Base-by-base conservation (phyloP, 768 basidiomycete genomes). In the Dentipellis fragilis region DNA sequence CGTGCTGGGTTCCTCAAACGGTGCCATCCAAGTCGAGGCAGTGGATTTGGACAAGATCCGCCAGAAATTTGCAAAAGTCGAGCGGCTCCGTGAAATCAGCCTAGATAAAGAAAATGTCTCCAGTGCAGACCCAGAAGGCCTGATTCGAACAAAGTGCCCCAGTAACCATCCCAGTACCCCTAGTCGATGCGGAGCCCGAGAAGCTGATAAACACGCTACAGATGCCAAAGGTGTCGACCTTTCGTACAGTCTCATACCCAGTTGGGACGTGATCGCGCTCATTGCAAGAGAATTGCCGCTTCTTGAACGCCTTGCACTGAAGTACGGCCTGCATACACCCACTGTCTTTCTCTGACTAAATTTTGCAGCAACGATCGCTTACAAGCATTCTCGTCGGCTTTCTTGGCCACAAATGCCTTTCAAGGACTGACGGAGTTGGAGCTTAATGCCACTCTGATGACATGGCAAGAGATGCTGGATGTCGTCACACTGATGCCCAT, bases 1-100 rank as follows among this genome's bases (percentile, higher is more conserved):
- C 46, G 59, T 83, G 10, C 74, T 95, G 23, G 92, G 92, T 29
- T 90, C 89, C 1, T 94, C 93, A 21, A 77, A 80, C 51, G 87
- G 89, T 29, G 75, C 80, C 4, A 93, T 98, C 60, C 74, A 86
- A 60, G 89, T 98, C 11, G 88, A 94, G 68, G 92, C 89, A 4
- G 87, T 93, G 3, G 78, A 81, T 47, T 72, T 96, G 23, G 85
- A 89, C 64, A 89, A 85, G 66, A 81, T 96, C 55, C 78, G 87
- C 63, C 70, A 72, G 23, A 87, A 85, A 48, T 76, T 95, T 23
- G 73, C 85, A 4, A 72, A 80, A 53, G 69, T 97, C 17, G 75
- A 77, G 49, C 75, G 75, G 16, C 73, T 98, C 51, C 80, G 81
- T 53, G 87, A 93, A 66, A 80, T 87, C 52, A 93, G 93, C 57